phyloP scores from a whole-genome alignment of 1,284 basidiomycete genomes.

The Ustilago trichophora region DNA sequence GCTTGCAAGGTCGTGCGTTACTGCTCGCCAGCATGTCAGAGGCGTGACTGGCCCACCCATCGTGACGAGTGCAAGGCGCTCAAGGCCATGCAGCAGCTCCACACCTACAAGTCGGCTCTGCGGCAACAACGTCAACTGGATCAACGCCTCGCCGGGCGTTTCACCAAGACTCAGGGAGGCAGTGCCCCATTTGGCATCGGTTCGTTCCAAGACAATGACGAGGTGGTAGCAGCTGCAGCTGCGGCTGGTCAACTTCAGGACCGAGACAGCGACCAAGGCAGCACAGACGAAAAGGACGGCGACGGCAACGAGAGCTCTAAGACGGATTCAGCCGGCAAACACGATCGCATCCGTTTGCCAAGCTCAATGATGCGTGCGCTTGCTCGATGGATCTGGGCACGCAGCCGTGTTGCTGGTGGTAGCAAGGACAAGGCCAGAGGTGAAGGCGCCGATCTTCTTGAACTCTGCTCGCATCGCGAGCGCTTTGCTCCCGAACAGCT shows the following conservation, averaged over 20 bases:
- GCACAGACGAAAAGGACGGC: not conserved
- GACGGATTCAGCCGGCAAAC: not conserved
- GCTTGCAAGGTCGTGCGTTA: slow-evolving; percentile 45
- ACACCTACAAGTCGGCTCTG: slow-evolving; percentile 24
- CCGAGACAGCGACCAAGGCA: slow-evolving; percentile 10
- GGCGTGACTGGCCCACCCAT: slow-evolving; percentile 40
- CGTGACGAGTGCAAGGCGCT: slow-evolving; percentile 51
- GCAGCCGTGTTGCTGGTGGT: slow-evolving; percentile 22
- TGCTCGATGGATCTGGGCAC: slow-evolving; percentile 43
- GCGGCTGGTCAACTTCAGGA: slow-evolving; percentile 10
- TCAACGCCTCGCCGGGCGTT: slow-evolving; percentile 24
- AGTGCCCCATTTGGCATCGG: slow-evolving; percentile 24
- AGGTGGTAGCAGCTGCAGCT: slow-evolving; percentile 25
- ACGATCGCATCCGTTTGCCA: slow-evolving; percentile 19
- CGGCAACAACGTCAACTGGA: slow-evolving; percentile 22
- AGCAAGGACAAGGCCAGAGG: slow-evolving; percentile 27
- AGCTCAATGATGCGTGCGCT: slow-evolving; percentile 42
- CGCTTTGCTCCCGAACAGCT: slow-evolving; percentile 29
- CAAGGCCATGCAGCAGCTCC: slow-evolving; percentile 31
- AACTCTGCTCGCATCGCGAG: slow-evolving; percentile 36
- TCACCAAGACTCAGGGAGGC: slow-evolving; percentile 8
- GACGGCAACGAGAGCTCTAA: not conserved
- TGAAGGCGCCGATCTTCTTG: slow-evolving; percentile 28
- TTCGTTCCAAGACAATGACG: slow-evolving; percentile 38
- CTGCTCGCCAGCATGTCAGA: slow-evolving; percentile 40